These are phyloP conservation scores for Saccharomycopsis fermentans DNA, from an alignment of 805 yeast genomes.

Conservation along the genomic window DNA sequence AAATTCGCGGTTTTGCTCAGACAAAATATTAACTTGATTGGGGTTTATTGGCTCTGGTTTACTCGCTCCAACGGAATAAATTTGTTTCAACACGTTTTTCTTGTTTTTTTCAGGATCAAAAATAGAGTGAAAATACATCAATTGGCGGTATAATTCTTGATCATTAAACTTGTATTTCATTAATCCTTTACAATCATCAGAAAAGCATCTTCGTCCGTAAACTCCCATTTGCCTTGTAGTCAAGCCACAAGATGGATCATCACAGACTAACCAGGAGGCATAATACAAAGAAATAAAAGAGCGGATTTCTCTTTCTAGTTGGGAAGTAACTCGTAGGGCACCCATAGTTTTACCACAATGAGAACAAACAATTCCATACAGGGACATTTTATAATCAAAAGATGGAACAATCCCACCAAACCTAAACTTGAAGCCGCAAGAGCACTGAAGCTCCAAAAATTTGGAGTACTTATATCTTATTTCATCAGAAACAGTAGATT, in stretches of 20 bases:
- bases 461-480: constrained; percentile 70
- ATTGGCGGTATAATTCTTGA: constrained; percentile 75
- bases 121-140: constrained; percentile 64
- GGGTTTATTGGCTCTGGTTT: constrained; percentile 11
- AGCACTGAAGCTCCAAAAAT: constrained; percentile 47
- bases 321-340: constrained; percentile 50
- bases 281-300: constrained; percentile 66
- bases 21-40: constrained; percentile 21
- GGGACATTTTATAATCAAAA: constrained; percentile 47
- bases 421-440: constrained; percentile 49
- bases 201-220: constrained; percentile 79
- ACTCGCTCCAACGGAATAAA: constrained; percentile 27
- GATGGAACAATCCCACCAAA: constrained; percentile 72
- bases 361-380: constrained; percentile 61
- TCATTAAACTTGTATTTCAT: constrained; percentile 72
- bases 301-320: constrained; percentile 66
- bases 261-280: constrained; percentile 79
- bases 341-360: constrained; percentile 46
- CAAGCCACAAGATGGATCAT: constrained; percentile 72
- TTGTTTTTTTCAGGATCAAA: constrained; percentile 79
- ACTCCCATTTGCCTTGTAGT: constrained; percentile 80
- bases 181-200: constrained; percentile 61
- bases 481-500: constrained; percentile 66
- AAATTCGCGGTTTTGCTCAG: constrained; percentile 65
- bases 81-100: constrained; percentile 42